Evolutionary conservation across 345 rosid genomes (phyloP), one percentile per base, ranked within the genome.

Genomic region (Linum usitatissimum): DNA sequence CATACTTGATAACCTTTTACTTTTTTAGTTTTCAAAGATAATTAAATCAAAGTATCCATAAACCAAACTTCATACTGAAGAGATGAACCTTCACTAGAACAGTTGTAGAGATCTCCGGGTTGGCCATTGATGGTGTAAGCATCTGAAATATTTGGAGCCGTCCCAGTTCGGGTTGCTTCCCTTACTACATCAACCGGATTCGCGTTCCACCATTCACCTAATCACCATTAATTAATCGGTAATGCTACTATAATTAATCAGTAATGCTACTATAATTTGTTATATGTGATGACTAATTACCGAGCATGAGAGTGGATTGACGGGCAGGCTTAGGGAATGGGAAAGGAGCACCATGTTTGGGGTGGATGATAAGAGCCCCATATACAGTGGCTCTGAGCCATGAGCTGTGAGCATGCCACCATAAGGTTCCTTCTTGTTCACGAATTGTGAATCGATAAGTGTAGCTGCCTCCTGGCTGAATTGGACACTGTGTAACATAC

Each of bases 351-450:
- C 66, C 75, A 1, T 63, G 4, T 0, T 17, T 18, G 0, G 77
- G 82, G 14, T 30, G 62, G 30, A 78, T 65, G 9, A 70, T 51
- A 5, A 78, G 70, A 21, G 82, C 77, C 3, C 82, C 79, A 18
- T 78, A 71, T 5, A 78, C 70, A 0, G 79, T 78, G 21, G 63
- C 73, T 14, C 82, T 30, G 19, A 78, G 66, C 79, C 82, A 78
- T 6, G 72, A 73, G 13, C 76, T 78, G 1, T 77, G 81, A 14
- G 81, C 74, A 30, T 74, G 81, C 81, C 81, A 78, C 81, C 79
- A 75, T 1, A 78, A 30, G 0, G 77, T 75, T n/a, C 79, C 79
- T 72, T 72, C 79, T 58, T 75, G 77, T 0, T 20, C 34, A 3
- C 70, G 55, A 31, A 75, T 62, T 5, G 39, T 64, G 9, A 78